phyloP scores from a whole-genome alignment of 352 stramenopile genomes.

The Pythium dissimile region DNA sequence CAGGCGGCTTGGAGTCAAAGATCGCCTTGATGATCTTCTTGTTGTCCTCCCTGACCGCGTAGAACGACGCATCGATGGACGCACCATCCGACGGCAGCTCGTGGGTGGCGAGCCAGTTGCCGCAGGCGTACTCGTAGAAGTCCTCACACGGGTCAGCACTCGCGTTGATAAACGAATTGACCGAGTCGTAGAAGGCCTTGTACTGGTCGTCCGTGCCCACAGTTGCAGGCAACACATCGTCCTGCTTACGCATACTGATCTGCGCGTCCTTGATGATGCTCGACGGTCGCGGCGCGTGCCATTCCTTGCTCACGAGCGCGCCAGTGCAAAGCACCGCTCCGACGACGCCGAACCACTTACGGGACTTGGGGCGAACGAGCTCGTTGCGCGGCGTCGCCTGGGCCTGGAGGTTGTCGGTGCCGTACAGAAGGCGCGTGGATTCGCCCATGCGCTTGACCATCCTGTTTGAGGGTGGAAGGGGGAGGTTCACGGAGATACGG shows the following conservation, averaged over 20 bases:
- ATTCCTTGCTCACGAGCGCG: conserved; percentile 23
- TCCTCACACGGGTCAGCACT: conserved; percentile 61
- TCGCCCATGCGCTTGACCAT: conserved; percentile 19
- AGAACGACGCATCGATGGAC: conserved; percentile 55
- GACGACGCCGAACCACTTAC: conserved; percentile 15
- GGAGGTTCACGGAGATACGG: not conserved
- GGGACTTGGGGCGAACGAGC: conserved; percentile 3
- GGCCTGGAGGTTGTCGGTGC: conserved; percentile 20
- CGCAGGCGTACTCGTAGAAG: conserved; percentile 77
- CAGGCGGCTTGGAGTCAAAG: conserved; percentile 42
- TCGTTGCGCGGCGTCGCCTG: not conserved
- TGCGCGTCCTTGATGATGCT: not conserved
- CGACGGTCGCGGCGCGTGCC: conserved; percentile 1
- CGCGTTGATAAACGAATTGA: conserved; percentile 51
- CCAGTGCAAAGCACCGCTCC: conserved; percentile 27
- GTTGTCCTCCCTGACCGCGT: conserved; percentile 43
- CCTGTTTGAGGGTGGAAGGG: not conserved
- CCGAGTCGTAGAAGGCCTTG: conserved; percentile 35
- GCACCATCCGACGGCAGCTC: conserved; percentile 45
- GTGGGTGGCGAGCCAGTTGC: conserved; percentile 57
- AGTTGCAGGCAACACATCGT: not conserved
- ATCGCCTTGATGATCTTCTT: conserved; percentile 52
- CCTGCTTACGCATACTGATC: conserved; percentile 13
- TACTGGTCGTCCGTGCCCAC: conserved; percentile 13
- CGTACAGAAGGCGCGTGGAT: conserved; percentile 23